phyloP scores from a whole-genome alignment of 2,329 filamentous ascomycete species.

The Raffaelea albimanens region DNA sequence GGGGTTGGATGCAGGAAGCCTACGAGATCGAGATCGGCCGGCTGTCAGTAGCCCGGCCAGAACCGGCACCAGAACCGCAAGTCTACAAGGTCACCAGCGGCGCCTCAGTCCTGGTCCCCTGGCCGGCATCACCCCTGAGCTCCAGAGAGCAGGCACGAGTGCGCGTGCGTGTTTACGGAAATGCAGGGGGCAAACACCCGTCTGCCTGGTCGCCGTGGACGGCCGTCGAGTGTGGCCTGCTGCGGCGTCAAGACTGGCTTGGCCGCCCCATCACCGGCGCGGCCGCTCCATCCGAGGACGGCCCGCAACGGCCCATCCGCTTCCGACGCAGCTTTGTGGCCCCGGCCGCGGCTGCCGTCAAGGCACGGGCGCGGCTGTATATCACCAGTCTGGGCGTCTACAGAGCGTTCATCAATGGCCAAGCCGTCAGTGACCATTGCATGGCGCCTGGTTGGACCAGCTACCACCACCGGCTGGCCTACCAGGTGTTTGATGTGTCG shows the following conservation, averaged over 20 bases:
- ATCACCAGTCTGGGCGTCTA: slow-evolving; percentile 25
- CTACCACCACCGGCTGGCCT: slow-evolving; percentile 29
- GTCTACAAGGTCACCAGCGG: slow-evolving; percentile 5
- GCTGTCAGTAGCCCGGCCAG: background rate
- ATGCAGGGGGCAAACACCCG: background rate
- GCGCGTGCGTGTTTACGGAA: slow-evolving; percentile 8
- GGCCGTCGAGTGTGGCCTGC: slow-evolving; percentile 10
- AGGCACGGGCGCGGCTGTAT: slow-evolving; percentile 21
- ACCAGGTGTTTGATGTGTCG: slow-evolving; percentile 33
- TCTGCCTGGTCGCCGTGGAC: slow-evolving; percentile 13
- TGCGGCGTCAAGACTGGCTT: slow-evolving; percentile 8
- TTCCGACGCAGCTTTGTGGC: slow-evolving; percentile 8
- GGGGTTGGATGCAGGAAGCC: slow-evolving; percentile 11
- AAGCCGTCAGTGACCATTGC: slow-evolving; percentile 17
- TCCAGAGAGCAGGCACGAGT: slow-evolving; percentile 10
- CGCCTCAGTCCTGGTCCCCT: slow-evolving; percentile 24
- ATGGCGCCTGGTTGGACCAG: slow-evolving; percentile 32
- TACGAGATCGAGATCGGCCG: slow-evolving; percentile 12
- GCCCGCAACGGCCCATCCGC: slow-evolving; percentile 12
- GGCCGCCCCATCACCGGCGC: slow-evolving; percentile 4
- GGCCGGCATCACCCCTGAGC: slow-evolving; percentile 18
- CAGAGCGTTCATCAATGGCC: slow-evolving; percentile 25
- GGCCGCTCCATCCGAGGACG: slow-evolving; percentile 3
- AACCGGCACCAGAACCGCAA: no score
- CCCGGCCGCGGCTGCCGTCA: background rate